Percentiles rank a stretch among this genome's conserved stretches.
These are phyloP conservation scores for Hypoxylon sp. DNA, from an alignment of 2,329 filamentous ascomycete genomes.

Conservation along the genomic window DNA sequence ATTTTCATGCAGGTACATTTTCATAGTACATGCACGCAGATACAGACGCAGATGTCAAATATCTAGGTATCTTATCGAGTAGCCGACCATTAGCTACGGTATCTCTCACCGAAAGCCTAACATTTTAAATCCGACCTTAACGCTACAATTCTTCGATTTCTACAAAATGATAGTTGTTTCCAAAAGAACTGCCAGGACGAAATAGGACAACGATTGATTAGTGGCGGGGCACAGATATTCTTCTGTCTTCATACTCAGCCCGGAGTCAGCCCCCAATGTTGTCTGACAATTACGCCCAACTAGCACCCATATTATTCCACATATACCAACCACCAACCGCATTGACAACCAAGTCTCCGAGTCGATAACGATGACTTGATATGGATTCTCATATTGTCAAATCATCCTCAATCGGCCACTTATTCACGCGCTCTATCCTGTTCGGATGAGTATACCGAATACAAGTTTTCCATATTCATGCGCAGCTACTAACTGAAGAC, in stretches of 20 bases:
- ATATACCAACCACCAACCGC: not conserved
- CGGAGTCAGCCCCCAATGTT: not conserved
- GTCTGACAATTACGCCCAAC: not conserved
- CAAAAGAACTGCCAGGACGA: too few relatives aligned
- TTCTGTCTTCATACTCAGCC: not conserved
- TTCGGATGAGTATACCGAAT: conserved; percentile 3
- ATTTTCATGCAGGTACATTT: conserved; percentile 40
- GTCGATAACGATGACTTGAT: conserved; percentile 10
- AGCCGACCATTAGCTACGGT: conserved; percentile 22
- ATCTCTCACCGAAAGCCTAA: conserved; percentile 33
- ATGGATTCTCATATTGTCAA: conserved; percentile 14
- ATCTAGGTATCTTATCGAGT: conserved; percentile 19
- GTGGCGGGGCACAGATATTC: not conserved
- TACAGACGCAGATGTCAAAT: not conserved
- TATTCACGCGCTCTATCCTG: conserved; percentile 2
- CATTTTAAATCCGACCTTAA: not conserved
- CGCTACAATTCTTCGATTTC: not conserved
- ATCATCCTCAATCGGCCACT: conserved; percentile 1
- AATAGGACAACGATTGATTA: too few relatives aligned
- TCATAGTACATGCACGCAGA: not conserved
- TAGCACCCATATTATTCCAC: not conserved
- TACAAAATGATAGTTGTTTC: not conserved
- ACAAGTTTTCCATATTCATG: conserved; percentile 9
- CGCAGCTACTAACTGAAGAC: not conserved
- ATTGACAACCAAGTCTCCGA: not conserved